Percentiles rank a stretch among this genome's conserved stretches.
phyloP scores from a whole-genome alignment of 2,329 filamentous ascomycete species.

The Colletotrichum plurivorum region DNA sequence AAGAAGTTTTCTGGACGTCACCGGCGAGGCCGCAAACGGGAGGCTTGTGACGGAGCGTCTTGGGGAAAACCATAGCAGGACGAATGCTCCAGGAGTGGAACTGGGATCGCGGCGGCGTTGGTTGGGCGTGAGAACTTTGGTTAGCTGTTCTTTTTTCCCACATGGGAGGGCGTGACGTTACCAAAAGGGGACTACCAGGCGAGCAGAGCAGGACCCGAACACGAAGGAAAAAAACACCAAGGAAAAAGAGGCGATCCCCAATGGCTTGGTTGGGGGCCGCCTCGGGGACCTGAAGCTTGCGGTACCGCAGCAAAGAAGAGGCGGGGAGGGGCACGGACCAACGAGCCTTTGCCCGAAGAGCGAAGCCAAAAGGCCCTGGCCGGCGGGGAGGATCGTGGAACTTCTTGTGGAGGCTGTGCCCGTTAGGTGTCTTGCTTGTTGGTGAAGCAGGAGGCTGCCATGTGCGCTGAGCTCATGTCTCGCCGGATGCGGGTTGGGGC shows the following conservation, averaged over 20 bases:
- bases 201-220: background rate
- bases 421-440: constrained; percentile 21
- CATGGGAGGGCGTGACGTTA: constrained; percentile 34
- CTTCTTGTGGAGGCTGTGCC: constrained; percentile 38
- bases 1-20: constrained; percentile 39
- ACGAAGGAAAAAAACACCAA: background rate
- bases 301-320: constrained; percentile 4
- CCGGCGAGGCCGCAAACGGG: constrained; percentile 38
- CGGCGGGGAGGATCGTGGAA: constrained; percentile 25
- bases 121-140: constrained; percentile 5
- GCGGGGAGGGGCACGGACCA: background rate
- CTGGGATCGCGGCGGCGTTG: constrained; percentile 6
- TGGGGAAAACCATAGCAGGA: background rate
- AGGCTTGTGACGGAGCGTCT: constrained; percentile 14
- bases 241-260: background rate
- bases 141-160: constrained; percentile 16
- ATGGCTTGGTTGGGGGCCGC: constrained; percentile 10
- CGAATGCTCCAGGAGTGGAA: background rate
- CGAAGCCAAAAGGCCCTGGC: background rate
- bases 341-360: constrained; percentile 1
- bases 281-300: constrained; percentile 31
- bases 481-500: constrained; percentile 31
- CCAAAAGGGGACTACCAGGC: background rate
- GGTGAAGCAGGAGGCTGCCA: constrained; percentile 36
- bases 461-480: constrained; percentile 33